These are phyloP conservation scores for Ophiostoma sp. DNA, from an alignment of 2,329 filamentous ascomycete species.

Conservation along the genomic window DNA sequence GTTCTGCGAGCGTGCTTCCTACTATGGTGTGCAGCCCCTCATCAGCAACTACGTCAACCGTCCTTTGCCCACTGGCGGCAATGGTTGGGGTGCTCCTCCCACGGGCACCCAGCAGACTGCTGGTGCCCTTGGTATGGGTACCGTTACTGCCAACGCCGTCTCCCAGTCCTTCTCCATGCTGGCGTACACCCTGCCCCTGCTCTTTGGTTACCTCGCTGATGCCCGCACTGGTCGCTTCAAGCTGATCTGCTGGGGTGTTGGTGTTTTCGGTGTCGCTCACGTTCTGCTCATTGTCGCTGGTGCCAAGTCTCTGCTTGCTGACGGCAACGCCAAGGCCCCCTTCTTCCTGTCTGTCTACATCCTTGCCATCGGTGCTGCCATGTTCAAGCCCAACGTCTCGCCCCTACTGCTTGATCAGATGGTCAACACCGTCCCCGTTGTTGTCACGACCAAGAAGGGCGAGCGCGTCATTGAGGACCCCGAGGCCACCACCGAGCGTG, in stretches of 20 bases:
- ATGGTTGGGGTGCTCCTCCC: slow-evolving; percentile 46
- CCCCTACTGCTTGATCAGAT: slow-evolving; percentile 68
- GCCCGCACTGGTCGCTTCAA: slow-evolving; percentile 64
- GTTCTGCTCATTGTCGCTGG: slow-evolving; percentile 62
- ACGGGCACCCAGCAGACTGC: slow-evolving; percentile 43
- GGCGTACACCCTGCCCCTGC: slow-evolving; percentile 52
- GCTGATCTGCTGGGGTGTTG: slow-evolving; percentile 66
- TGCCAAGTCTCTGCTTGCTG: slow-evolving; percentile 41
- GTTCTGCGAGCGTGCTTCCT: slow-evolving; percentile 70
- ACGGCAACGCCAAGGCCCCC: slow-evolving; percentile 46
- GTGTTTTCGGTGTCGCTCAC: slow-evolving; percentile 61
- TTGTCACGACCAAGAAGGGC: slow-evolving; percentile 50
- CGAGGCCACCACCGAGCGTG: slow-evolving; percentile 60
- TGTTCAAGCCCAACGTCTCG: slow-evolving; percentile 77
- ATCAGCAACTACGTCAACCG: slow-evolving; percentile 63
- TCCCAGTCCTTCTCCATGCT: slow-evolving; percentile 53
- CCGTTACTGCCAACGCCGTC: slow-evolving; percentile 48
- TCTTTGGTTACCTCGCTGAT: slow-evolving; percentile 58
- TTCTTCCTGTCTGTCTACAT: slow-evolving; percentile 56
- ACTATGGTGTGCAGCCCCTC: slow-evolving; percentile 65
- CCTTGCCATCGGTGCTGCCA: slow-evolving; percentile 62
- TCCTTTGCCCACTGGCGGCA: slow-evolving; percentile 46
- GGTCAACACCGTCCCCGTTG: slow-evolving; percentile 51
- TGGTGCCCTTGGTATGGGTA: slow-evolving; percentile 56
- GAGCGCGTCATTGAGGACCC: slow-evolving; percentile 68